Conservation (phyloP, 176 grass and related monocot genomes). For the Thinopyrum elongatum region DNA sequence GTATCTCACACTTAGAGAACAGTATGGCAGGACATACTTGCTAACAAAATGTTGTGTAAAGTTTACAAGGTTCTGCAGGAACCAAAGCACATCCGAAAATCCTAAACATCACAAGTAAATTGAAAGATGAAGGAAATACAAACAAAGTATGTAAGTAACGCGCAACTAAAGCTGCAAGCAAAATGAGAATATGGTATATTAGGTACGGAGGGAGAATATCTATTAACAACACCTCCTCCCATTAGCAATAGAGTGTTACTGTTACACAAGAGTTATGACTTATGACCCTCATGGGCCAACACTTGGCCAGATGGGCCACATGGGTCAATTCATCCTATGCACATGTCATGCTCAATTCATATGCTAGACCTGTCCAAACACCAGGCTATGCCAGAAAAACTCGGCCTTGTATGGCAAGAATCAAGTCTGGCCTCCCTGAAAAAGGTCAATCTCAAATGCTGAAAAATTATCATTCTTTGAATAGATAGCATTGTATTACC, state of each 20-base stretch:
- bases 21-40: background rate
- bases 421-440: background rate
- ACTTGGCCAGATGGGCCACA: background rate
- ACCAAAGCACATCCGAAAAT: background rate
- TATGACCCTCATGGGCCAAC: conserved; percentile 13
- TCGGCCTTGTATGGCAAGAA: background rate
- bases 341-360: background rate
- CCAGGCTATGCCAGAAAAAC: background rate
- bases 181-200: conserved; percentile 12
- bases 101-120: background rate
- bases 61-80: background rate
- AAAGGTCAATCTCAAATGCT: background rate
- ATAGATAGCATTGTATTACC: background rate
- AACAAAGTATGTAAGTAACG: background rate
- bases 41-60: conserved; percentile 2
- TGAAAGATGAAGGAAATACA: conserved; percentile 2
- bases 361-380: conserved; percentile 7
- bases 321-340: background rate
- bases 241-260: conserved; percentile 10
- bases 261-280: conserved; percentile 18
- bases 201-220: background rate
- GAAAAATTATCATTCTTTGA: background rate
- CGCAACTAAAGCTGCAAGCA: background rate
- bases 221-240: background rate
- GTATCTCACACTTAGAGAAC: conserved; percentile 5